These are phyloP conservation scores for Cyberlindnera mississippiensis DNA, from an alignment of 805 yeast species.

Conservation along the genomic window DNA sequence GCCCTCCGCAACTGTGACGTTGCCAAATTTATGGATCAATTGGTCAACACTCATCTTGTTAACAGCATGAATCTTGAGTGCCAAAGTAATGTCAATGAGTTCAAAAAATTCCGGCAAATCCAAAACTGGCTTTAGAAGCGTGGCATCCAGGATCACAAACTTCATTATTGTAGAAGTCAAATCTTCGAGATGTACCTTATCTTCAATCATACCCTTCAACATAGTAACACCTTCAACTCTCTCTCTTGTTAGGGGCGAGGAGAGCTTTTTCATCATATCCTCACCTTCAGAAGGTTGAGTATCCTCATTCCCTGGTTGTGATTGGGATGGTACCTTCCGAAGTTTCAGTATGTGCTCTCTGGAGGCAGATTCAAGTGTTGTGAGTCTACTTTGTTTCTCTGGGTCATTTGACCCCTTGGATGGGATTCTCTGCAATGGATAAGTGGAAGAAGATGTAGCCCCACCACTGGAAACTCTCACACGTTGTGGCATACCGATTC, in stretches of 20 bases:
- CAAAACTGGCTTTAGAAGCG: constrained; percentile 30
- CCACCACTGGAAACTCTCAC: constrained; percentile 22
- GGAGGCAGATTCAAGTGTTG: constrained; percentile 1
- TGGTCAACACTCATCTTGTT: constrained; percentile 24
- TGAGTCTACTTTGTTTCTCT: constrained; percentile 7
- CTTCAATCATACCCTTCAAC: constrained; percentile 8
- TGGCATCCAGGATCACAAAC: constrained; percentile 27
- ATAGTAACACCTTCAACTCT: constrained; percentile 22
- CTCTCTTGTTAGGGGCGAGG: constrained; percentile 25
- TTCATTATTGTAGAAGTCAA: constrained; percentile 20
- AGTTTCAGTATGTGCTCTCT: constrained; percentile 8
- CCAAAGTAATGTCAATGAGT: constrained; percentile 25
- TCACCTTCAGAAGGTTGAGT: constrained; percentile 1
- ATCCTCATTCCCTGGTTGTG: neutral
- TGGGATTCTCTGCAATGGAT: constrained; percentile 15
- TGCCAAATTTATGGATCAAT: constrained; percentile 16
- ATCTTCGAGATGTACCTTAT: constrained; percentile 7
- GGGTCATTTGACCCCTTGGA: constrained; percentile 20
- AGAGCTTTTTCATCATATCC: constrained; percentile 12
- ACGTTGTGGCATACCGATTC: constrained; percentile 25
- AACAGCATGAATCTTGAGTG: constrained; percentile 32
- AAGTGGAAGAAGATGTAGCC: constrained; percentile 3
- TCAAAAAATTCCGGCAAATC: constrained; percentile 25
- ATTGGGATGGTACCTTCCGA: neutral
- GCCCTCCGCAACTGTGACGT: constrained; percentile 13